These are phyloP conservation scores for Agrocybe pediades DNA, from an alignment of 768 basidiomycete genomes.

Conservation along the genomic window DNA sequence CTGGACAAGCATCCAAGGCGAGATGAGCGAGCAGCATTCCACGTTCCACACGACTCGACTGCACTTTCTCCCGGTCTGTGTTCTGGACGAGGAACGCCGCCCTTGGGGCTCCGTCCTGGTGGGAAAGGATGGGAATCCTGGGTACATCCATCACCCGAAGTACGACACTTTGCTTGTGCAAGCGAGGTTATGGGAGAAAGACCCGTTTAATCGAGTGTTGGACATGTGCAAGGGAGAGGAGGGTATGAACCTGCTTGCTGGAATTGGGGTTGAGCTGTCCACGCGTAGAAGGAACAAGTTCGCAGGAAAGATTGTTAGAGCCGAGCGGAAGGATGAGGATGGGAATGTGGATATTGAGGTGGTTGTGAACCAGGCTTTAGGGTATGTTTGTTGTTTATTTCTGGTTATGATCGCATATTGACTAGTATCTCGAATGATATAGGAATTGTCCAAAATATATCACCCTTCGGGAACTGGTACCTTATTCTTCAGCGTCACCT, in stretches of 20 bases:
- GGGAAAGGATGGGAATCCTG: conserved; percentile 42
- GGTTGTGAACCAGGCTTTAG: conserved; percentile 56
- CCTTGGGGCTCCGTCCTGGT: conserved; percentile 65
- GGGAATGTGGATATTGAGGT: conserved; percentile 37
- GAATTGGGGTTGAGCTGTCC: conserved; percentile 59
- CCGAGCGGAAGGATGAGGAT: conserved; percentile 22
- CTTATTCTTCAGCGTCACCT: conserved; percentile 41
- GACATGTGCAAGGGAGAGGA: conserved; percentile 17
- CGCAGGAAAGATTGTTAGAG: conserved; percentile 44
- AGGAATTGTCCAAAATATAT: conserved; percentile 78
- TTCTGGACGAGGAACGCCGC: conserved; percentile 47
- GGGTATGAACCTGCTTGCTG: conserved; percentile 43
- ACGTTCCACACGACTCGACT: conserved; percentile 49
- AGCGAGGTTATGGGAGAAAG: conserved; percentile 52
- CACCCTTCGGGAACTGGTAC: conserved; percentile 51
- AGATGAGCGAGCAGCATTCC: conserved; percentile 51
- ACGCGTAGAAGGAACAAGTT: conserved; percentile 66
- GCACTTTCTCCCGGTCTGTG: conserved; percentile 57
- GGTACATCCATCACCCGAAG: conserved; percentile 41
- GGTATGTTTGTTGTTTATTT: conserved; percentile 37
- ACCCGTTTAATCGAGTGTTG: conserved; percentile 48
- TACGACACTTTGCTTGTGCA: conserved; percentile 40
- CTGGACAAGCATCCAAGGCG: conserved; percentile 44
- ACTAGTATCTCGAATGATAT: neutral
- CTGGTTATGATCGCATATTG: neutral